phyloP scores from a whole-genome alignment of 1,284 basidiomycete genomes.

The Sporisorium graminicola region DNA sequence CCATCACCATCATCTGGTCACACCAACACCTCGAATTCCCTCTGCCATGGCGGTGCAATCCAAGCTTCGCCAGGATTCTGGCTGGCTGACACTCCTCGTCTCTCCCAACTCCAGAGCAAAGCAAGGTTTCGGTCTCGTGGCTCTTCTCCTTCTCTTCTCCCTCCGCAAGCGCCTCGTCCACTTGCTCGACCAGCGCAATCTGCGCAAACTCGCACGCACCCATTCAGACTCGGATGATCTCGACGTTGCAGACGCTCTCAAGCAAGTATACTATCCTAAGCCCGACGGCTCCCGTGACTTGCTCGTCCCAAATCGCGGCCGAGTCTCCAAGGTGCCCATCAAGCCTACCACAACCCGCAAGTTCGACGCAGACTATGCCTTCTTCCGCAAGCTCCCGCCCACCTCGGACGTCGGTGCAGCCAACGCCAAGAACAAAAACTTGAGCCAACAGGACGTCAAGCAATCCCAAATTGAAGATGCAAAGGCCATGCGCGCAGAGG shows the following conservation, averaged over 20 bases:
- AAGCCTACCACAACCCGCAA: conserved; percentile 67
- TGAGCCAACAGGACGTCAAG: conserved; percentile 39
- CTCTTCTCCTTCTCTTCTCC: conserved; percentile 41
- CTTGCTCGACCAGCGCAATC: conserved; percentile 21
- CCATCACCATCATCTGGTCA: conserved; percentile 2
- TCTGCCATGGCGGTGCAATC: conserved; percentile 44
- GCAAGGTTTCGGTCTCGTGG: conserved; percentile 32
- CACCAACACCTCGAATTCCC: not conserved
- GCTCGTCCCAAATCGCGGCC: conserved; percentile 62
- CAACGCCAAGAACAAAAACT: conserved; percentile 31
- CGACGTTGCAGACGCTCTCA: conserved; percentile 55
- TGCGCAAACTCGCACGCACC: conserved; percentile 13
- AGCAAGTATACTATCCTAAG: conserved; percentile 62
- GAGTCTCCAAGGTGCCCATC: conserved; percentile 69
- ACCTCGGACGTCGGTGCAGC: conserved; percentile 38
- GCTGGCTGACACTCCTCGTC: conserved; percentile 36
- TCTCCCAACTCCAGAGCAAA: conserved; percentile 25
- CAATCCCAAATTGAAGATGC: conserved; percentile 54
- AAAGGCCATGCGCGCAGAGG: conserved; percentile 56
- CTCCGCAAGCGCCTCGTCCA: conserved; percentile 33
- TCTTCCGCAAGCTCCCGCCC: conserved; percentile 61
- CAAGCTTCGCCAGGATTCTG: conserved; percentile 38
- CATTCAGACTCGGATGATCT: conserved; percentile 21
- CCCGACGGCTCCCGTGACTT: conserved; percentile 58
- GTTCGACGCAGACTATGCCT: conserved; percentile 65